Evolutionary conservation across 1,139 yeast species (phyloP).

Genomic region (Blastobotrys malaysiensis): DNA sequence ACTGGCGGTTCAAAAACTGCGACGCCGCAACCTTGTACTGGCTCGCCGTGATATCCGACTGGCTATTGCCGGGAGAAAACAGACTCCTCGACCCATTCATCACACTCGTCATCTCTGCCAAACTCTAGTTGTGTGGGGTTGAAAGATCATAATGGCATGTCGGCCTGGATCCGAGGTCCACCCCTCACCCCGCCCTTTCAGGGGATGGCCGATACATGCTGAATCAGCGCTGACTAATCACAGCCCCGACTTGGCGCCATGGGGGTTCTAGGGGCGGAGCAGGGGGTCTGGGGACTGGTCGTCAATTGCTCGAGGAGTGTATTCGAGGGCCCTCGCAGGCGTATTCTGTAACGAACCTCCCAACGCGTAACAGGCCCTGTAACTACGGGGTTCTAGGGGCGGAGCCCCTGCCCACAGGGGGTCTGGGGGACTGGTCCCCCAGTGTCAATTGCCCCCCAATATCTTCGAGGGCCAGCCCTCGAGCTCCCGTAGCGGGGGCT

Average conservation of each 20-base stretch:
- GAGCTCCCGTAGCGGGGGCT: too few species aligned
- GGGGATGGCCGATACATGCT: not conserved
- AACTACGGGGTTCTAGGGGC: too few species aligned
- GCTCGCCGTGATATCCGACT: not conserved
- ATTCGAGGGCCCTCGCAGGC: too few species aligned
- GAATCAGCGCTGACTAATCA: not conserved
- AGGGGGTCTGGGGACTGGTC: too few species aligned
- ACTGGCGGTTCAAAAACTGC: slow-evolving; percentile 23
- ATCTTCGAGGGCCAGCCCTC: too few species aligned
- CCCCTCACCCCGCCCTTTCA: not conserved
- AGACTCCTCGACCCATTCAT: not conserved
- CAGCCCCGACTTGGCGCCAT: not conserved
- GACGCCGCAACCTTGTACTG: slow-evolving; percentile 23
- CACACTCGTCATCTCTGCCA: not conserved
- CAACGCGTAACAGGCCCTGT: too few species aligned
- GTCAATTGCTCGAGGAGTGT: too few species aligned
- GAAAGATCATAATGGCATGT: not conserved
- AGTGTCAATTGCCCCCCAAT: too few species aligned
- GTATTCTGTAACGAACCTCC: too few species aligned
- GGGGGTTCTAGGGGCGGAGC: too few species aligned
- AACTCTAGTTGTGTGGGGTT: not conserved
- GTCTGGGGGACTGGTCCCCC: too few species aligned
- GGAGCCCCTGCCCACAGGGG: too few species aligned
- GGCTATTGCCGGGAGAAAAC: not conserved
- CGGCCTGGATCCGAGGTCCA: not conserved